phyloP scores from a whole-genome alignment of 2,329 filamentous ascomycete species.

The Daldinia eschscholtzii region DNA sequence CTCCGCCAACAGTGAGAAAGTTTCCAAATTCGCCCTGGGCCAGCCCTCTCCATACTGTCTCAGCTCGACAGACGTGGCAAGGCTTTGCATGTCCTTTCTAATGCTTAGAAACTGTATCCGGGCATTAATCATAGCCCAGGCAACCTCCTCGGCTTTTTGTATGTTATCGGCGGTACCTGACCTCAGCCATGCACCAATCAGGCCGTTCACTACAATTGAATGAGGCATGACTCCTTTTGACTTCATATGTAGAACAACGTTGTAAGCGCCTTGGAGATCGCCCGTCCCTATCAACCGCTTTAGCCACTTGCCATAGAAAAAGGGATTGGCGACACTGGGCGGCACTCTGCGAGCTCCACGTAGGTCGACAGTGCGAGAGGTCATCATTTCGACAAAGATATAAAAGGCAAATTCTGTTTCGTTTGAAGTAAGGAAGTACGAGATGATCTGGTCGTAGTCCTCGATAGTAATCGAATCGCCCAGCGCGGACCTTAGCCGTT shows the following conservation, averaged over 20 bases:
- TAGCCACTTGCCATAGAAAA: conserved; percentile 90
- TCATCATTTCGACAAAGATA: conserved; percentile 92
- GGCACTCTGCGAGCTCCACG: conserved; percentile 60
- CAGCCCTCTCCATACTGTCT: conserved; percentile 54
- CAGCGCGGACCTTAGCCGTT: conserved; percentile 71
- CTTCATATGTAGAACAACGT: conserved; percentile 82
- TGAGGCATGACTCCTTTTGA: conserved; percentile 75
- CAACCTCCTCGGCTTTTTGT: conserved; percentile 74
- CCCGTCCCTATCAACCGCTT: conserved; percentile 82
- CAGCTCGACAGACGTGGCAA: conserved; percentile 49
- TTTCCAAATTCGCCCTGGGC: conserved; percentile 78
- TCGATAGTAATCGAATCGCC: conserved; percentile 73
- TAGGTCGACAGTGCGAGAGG: conserved; percentile 66
- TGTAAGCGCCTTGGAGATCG: conserved; percentile 76
- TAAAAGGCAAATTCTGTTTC: conserved; percentile 76
- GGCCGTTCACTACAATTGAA: conserved; percentile 82
- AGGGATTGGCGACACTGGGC: conserved; percentile 73
- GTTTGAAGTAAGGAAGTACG: conserved; percentile 76
- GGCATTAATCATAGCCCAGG: conserved; percentile 81
- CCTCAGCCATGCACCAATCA: conserved; percentile 83
- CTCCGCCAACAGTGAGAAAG: conserved; percentile 79
- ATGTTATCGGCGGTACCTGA: conserved; percentile 67
- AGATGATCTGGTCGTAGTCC: conserved; percentile 81
- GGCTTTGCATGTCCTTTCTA: conserved; percentile 53
- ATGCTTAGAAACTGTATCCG: conserved; percentile 73